phyloP scores from a whole-genome alignment of 2,329 filamentous ascomycete species.

The Ceratocystiopsis sp. region DNA sequence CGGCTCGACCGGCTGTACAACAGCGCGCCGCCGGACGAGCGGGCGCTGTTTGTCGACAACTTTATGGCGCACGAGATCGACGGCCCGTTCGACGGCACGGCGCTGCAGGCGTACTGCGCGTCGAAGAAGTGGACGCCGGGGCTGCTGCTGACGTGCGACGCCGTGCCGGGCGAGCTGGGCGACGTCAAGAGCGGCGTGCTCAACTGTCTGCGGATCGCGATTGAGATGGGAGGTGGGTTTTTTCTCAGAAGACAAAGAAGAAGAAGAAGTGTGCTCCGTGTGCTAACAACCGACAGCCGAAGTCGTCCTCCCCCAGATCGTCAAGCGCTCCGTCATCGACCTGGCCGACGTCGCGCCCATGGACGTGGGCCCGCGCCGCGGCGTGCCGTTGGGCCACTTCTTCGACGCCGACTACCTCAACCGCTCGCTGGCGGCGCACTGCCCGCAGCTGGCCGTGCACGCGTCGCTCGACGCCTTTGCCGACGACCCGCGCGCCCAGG shows the following conservation, averaged over 20 bases:
- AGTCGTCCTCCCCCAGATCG: conserved; percentile 21
- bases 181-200: conserved; percentile 27
- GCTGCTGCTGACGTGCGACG: conserved; percentile 25
- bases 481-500: conserved; percentile 15
- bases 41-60: conserved; percentile 17
- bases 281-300: conserved; percentile 13
- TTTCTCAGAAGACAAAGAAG: not conserved
- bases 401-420: conserved; percentile 19
- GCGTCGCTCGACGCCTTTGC: conserved; percentile 18
- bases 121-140: conserved; percentile 22
- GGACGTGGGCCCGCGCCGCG: conserved; percentile 13
- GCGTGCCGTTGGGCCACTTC: conserved; percentile 17
- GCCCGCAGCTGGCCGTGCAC: conserved; percentile 21
- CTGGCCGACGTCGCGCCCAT: conserved; percentile 12
- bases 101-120: conserved; percentile 18
- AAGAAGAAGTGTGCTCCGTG: not conserved
- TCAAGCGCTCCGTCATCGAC: conserved; percentile 16
- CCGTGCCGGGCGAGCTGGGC: conserved; percentile 25
- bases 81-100: conserved; percentile 15
- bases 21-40: conserved; percentile 15
- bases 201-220: conserved; percentile 27
- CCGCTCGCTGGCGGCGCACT: conserved; percentile 14
- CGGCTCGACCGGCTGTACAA: too few species aligned
- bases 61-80: conserved; percentile 18
- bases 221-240: conserved; percentile 27